Evolutionary conservation across 164 flowering plant species (phyloP).

Genomic region (Warburgia ugandensis): DNA sequence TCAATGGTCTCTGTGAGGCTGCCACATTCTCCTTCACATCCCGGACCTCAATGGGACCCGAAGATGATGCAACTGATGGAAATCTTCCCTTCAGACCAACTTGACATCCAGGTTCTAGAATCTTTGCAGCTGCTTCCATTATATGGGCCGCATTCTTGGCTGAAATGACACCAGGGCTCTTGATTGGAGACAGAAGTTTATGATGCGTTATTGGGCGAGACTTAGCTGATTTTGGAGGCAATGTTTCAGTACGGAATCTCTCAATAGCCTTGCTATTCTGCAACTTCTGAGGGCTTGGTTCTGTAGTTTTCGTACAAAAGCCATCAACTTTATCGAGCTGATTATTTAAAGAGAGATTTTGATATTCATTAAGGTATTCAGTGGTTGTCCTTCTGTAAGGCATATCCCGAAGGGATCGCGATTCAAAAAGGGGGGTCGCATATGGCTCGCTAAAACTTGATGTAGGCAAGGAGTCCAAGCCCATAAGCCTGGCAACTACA

Average conservation of each 20-base stretch:
- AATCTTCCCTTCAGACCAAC: constrained; percentile 23
- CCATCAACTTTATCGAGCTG: constrained; percentile 23
- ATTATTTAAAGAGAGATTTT: constrained; percentile 23
- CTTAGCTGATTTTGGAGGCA: constrained; percentile 82
- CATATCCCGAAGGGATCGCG: constrained; percentile 42
- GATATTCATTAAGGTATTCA: constrained; percentile 30
- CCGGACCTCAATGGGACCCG: constrained; percentile 30
- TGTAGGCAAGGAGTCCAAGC: constrained; percentile 80
- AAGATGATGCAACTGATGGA: constrained; percentile 33
- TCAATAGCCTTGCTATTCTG: constrained; percentile 15
- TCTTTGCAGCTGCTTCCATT: constrained; percentile 88
- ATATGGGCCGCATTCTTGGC: constrained; percentile 62
- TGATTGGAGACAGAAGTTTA: constrained; percentile 82
- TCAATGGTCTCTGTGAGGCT: constrained; percentile 34
- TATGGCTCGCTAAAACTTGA: constrained; percentile 40
- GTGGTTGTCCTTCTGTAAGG: constrained; percentile 28
- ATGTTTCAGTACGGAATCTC: constrained; percentile 66
- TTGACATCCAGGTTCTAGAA: constrained; percentile 55
- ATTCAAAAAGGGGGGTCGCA: constrained; percentile 45
- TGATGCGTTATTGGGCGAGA: constrained; percentile 62
- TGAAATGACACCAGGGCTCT: constrained; percentile 49
- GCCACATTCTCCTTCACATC: constrained; percentile 49
- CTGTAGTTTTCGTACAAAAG: constrained; percentile 23
- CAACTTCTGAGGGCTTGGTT: constrained; percentile 36
- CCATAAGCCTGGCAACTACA: constrained; percentile 96